Conservation (phyloP, 169 alveolate genomes). For the Cryptosporidium canis region DNA sequence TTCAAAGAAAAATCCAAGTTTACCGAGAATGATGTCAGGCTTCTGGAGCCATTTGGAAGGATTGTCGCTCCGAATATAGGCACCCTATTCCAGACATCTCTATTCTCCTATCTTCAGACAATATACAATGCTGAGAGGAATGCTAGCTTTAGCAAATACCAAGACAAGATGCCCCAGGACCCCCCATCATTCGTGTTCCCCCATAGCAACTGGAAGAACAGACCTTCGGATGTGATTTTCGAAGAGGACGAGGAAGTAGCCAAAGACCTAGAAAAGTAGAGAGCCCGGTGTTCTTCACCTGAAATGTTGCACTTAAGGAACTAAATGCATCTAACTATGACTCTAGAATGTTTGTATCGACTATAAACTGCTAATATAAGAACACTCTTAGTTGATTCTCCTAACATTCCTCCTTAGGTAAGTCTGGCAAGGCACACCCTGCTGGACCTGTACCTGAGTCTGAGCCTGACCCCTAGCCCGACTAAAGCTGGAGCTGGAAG, state of each 20-base stretch:
- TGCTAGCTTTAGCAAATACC: conserved; percentile 39
- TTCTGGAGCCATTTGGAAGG: conserved; percentile 65
- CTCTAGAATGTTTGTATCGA: background rate
- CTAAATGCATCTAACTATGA: background rate
- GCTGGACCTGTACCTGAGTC: background rate
- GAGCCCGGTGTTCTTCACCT: background rate
- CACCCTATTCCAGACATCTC: conserved; percentile 55
- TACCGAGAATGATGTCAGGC: conserved; percentile 62
- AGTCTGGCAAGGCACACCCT: conserved; percentile 27
- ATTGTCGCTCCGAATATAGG: conserved; percentile 70
- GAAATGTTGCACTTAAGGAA: background rate
- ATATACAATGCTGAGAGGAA: conserved; percentile 36
- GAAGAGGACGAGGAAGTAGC: conserved; percentile 67
- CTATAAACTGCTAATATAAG: background rate
- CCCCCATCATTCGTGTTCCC: conserved; percentile 47
- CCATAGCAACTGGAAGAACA: conserved; percentile 62
- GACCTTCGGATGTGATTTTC: conserved; percentile 63
- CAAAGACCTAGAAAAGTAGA: conserved; percentile 32
- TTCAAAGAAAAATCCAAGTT: conserved; percentile 57
- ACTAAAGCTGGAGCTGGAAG: background rate
- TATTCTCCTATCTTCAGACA: conserved; percentile 58
- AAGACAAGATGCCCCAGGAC: conserved; percentile 70
- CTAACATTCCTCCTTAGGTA: conserved; percentile 16
- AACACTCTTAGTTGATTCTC: background rate
- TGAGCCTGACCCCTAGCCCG: no score